Conservation (phyloP, 208 protist species). For the Phytomonas francai region DNA sequence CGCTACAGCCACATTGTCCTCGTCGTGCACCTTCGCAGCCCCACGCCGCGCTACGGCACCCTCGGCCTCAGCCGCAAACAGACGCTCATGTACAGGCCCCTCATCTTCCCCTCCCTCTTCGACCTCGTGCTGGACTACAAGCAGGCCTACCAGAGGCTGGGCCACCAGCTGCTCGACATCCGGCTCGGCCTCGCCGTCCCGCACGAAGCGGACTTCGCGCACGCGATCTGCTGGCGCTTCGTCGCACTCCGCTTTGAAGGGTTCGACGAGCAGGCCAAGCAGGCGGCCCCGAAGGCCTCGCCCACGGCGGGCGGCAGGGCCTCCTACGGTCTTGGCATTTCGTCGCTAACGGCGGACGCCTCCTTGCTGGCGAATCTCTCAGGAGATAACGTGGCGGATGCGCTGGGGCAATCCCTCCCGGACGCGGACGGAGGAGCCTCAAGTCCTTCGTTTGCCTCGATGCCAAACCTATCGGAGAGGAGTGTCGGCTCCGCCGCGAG, state of each 20-base stretch:
- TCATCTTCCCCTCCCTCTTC: conserved; percentile 53
- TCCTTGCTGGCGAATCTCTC: not conserved
- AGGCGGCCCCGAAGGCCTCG: not conserved
- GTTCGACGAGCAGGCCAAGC: conserved; percentile 10
- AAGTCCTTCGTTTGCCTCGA: too few relatives aligned
- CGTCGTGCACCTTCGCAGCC: conserved; percentile 28
- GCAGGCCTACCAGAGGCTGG: conserved; percentile 58
- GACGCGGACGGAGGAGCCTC: too few relatives aligned
- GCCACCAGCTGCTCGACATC: conserved; percentile 75
- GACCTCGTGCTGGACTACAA: conserved; percentile 86
- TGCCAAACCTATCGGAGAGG: conserved; percentile 1
- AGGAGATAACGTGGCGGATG: not conserved
- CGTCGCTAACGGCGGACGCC: not conserved
- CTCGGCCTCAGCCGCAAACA: conserved; percentile 81
- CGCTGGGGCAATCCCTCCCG: too few relatives aligned
- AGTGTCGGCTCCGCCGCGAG: too few relatives aligned
- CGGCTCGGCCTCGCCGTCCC: conserved; percentile 78
- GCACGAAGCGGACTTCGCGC: conserved; percentile 41
- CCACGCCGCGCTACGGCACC: conserved; percentile 45
- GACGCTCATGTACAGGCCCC: conserved; percentile 85
- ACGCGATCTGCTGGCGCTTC: conserved; percentile 78
- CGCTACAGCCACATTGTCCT: conserved; percentile 85
- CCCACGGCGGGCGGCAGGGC: too few relatives aligned
- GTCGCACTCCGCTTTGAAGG: conserved; percentile 46
- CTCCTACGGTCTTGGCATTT: not conserved